These are phyloP conservation scores for Thymus quinquecostatus DNA, from an alignment of 257 asterid genomes.

Conservation along the genomic window DNA sequence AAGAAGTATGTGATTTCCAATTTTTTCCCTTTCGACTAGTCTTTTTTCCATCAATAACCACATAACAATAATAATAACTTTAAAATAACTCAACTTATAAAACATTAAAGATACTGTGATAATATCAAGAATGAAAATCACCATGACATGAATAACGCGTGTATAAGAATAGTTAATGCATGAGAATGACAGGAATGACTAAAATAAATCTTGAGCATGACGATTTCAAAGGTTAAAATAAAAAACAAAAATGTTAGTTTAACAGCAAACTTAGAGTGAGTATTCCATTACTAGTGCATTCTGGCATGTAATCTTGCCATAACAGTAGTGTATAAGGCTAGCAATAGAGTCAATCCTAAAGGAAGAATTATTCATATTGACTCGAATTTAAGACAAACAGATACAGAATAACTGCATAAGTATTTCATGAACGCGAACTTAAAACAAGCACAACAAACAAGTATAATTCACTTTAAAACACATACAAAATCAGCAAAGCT, in stretches of 20 bases:
- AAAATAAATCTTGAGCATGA: not conserved
- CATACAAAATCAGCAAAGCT: not conserved
- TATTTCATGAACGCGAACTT: constrained; percentile 3
- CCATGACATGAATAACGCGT: too few species aligned
- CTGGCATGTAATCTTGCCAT: not conserved
- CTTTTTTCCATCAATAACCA: too few species aligned
- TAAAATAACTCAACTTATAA: too few species aligned
- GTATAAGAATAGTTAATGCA: not conserved
- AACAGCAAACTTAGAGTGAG: not conserved
- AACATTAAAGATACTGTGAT: too few species aligned
- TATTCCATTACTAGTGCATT: constrained; percentile 1
- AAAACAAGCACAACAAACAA: constrained; percentile 6
- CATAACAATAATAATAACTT: too few species aligned
- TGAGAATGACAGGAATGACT: not conserved
- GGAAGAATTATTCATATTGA: not conserved
- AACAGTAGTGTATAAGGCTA: not conserved
- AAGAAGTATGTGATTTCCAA: too few species aligned
- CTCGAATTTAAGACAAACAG: not conserved
- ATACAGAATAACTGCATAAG: constrained; percentile 1
- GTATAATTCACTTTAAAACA: not conserved
- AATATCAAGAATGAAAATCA: too few species aligned
- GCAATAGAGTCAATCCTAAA: not conserved
- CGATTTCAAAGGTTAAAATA: not conserved
- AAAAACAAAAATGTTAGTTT: too few species aligned
- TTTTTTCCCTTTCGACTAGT: too few species aligned